Evolutionary conservation across 1,284 basidiomycete species (phyloP).

Genomic region (Irpex sp.): DNA sequence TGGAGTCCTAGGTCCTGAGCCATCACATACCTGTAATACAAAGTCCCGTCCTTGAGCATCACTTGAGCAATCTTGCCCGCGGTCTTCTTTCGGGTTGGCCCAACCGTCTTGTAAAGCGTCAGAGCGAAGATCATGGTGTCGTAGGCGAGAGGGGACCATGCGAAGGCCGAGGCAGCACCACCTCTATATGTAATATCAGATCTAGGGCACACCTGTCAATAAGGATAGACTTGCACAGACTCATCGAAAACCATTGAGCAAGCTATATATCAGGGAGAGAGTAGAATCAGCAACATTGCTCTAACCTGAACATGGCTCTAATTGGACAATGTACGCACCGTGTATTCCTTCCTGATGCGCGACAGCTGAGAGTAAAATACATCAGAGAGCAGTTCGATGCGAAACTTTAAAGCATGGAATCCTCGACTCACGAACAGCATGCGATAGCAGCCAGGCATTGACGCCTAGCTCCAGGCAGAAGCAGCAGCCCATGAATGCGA

Average conservation of each 20-base stretch:
- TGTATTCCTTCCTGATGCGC: constrained; percentile 21
- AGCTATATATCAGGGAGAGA: too few relatives aligned
- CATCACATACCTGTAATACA: constrained; percentile 44
- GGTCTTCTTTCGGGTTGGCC: constrained; percentile 32
- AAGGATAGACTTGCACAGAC: constrained; percentile 22
- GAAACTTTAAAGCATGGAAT: too few relatives aligned
- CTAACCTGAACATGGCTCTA: too few relatives aligned
- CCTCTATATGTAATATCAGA: constrained; percentile 5
- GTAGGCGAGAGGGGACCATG: constrained; percentile 51
- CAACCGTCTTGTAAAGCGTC: constrained; percentile 39
- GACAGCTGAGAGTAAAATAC: constrained; percentile 10
- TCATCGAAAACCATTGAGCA: constrained; percentile 51
- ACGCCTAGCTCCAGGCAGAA: constrained; percentile 36
- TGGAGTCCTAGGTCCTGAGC: too few relatives aligned
- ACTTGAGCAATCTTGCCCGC: constrained; percentile 38
- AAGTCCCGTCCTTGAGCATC: constrained; percentile 47
- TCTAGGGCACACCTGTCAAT: too few relatives aligned
- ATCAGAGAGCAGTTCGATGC: too few relatives aligned
- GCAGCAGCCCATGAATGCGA: constrained; percentile 30
- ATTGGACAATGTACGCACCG: constrained; percentile 25
- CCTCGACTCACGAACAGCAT: constrained; percentile 5
- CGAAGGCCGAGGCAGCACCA: constrained; percentile 38
- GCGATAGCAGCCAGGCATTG: constrained; percentile 39
- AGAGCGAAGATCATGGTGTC: constrained; percentile 46
- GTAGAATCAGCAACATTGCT: too few relatives aligned